Percentiles rank a stretch among this genome's conserved stretches.
Conservation (phyloP, 352 stramenopile species). For the Pythium volutum region DNA sequence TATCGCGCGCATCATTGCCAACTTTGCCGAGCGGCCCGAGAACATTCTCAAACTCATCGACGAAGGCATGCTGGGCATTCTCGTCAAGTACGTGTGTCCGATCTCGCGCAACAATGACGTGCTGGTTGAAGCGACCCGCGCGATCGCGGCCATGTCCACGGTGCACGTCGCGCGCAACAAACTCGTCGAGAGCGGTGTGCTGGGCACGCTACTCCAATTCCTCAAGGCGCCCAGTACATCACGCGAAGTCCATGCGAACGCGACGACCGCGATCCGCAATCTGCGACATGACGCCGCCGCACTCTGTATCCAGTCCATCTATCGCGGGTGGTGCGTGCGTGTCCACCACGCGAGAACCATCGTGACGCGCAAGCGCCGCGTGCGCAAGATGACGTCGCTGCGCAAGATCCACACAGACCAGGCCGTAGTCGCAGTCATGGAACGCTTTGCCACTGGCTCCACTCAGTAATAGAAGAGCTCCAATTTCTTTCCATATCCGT, state of each 20-base stretch:
- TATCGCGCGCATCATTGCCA: slow-evolving; percentile 71
- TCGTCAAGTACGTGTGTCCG: slow-evolving; percentile 72
- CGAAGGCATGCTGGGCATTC: slow-evolving; percentile 50
- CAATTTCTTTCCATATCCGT: not conserved
- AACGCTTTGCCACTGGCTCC: slow-evolving; percentile 22
- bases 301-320: slow-evolving; percentile 70
- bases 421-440: slow-evolving; percentile 26
- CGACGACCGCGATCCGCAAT: slow-evolving; percentile 50
- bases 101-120: slow-evolving; percentile 50
- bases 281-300: slow-evolving; percentile 69
- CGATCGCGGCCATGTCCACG: slow-evolving; percentile 58
- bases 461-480: not conserved
- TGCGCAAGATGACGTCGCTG: slow-evolving; percentile 32
- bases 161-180: slow-evolving; percentile 54
- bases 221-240: slow-evolving; percentile 43
- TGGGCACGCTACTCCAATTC: slow-evolving; percentile 56
- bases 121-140: slow-evolving; percentile 51
- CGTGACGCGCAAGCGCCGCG: slow-evolving; percentile 24
- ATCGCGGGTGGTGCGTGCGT: slow-evolving; percentile 59
- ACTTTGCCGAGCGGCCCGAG: slow-evolving; percentile 66
- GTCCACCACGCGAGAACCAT: slow-evolving; percentile 30
- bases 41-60: slow-evolving; percentile 76
- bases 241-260: slow-evolving; percentile 35
- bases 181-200: slow-evolving; percentile 57
- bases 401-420: slow-evolving; percentile 28